Conservation (phyloP, 1,284 basidiomycete species). For the Ustilago trichophora region DNA sequence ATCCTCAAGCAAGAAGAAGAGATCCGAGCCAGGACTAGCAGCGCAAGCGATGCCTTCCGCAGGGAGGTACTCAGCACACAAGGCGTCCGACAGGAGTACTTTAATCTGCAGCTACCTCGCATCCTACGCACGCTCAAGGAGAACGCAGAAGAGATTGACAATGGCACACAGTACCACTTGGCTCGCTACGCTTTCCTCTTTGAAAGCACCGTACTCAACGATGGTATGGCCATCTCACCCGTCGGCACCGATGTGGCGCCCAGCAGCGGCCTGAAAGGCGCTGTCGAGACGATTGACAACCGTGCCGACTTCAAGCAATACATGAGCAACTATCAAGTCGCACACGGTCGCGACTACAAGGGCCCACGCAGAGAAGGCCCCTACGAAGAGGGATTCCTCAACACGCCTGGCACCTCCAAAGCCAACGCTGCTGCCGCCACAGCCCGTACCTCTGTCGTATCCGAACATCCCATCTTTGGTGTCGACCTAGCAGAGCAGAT, state of each 20-base stretch:
- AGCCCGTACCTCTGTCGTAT: slow-evolving; percentile 56
- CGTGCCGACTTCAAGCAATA: slow-evolving; percentile 92
- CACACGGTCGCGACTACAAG: slow-evolving; percentile 73
- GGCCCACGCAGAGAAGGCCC: slow-evolving; percentile 67
- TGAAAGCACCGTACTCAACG: slow-evolving; percentile 86
- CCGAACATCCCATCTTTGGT: slow-evolving; percentile 74
- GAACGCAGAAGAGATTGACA: slow-evolving; percentile 92
- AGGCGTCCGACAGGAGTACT: slow-evolving; percentile 88
- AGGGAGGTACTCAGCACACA: slow-evolving; percentile 92
- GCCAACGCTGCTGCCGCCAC: background rate
- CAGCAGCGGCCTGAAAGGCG: slow-evolving; percentile 77
- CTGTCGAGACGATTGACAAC: slow-evolving; percentile 91
- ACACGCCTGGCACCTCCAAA: slow-evolving; percentile 9
- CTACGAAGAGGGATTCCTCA: slow-evolving; percentile 66
- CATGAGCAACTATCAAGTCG: slow-evolving; percentile 93
- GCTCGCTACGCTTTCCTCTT: slow-evolving; percentile 92
- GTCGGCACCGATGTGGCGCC: slow-evolving; percentile 66
- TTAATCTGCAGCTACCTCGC: slow-evolving; percentile 93
- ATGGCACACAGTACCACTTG: slow-evolving; percentile 95
- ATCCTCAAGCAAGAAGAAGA: slow-evolving; percentile 95
- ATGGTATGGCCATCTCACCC: slow-evolving; percentile 84
- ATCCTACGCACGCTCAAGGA: slow-evolving; percentile 93
- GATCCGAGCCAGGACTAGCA: slow-evolving; percentile 82
- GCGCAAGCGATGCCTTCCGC: slow-evolving; percentile 85
- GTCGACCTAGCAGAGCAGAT: slow-evolving; percentile 92